These are phyloP conservation scores for Colletotrichum navitas DNA, from an alignment of 2,329 filamentous ascomycete genomes.

Conservation along the genomic window DNA sequence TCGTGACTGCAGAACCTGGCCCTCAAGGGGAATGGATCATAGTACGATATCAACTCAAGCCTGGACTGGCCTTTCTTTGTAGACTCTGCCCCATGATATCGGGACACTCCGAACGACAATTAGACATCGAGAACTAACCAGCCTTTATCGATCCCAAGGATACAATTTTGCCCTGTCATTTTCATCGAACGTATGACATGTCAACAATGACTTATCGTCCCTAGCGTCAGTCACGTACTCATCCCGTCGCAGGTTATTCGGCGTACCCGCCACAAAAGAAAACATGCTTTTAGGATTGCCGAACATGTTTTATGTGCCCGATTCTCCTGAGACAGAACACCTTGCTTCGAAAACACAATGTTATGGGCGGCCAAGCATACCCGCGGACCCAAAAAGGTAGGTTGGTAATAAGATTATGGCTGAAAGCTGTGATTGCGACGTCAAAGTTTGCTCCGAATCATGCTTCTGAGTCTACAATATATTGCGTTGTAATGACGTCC, in stretches of 20 bases:
- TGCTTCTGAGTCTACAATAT: neutral
- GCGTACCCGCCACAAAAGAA: neutral
- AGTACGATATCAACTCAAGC: neutral
- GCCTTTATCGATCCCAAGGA: neutral
- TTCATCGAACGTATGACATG: neutral
- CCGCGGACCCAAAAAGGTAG: neutral
- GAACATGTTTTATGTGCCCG: neutral
- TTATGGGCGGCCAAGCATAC: no score
- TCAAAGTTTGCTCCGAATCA: slow-evolving; percentile 6
- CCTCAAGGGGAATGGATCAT: no score
- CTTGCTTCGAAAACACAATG: no score
- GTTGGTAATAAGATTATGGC: neutral
- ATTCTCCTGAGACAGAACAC: neutral
- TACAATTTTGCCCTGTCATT: no score
- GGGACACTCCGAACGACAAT: neutral
- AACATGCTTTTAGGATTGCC: neutral
- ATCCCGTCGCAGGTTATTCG: neutral
- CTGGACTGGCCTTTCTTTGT: neutral
- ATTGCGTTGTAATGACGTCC: neutral
- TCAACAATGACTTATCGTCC: neutral
- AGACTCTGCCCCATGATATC: neutral
- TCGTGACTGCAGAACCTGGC: neutral
- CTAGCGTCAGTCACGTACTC: neutral
- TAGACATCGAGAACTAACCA: neutral
- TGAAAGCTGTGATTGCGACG: neutral